A percentile compares a stretch with the other conserved stretches of the same genome.
Conservation (phyloP, 1,284 basidiomycete species). For the Heliocybe sulcata region DNA sequence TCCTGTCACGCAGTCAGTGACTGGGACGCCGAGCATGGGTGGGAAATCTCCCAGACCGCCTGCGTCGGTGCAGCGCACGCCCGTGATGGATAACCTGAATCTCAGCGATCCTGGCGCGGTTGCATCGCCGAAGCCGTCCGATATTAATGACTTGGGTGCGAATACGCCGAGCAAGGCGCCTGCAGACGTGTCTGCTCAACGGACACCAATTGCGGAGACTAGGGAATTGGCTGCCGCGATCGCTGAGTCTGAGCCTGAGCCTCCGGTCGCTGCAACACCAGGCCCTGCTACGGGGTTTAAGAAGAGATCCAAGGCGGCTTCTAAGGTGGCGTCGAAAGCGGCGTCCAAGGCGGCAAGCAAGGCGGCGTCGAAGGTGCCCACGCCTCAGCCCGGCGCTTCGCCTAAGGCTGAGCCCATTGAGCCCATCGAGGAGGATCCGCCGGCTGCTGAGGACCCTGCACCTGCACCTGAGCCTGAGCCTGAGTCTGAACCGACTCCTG, state of each 20-base stretch:
- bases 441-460: no score
- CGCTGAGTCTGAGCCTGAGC: not conserved
- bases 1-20: not conserved
- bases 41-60: not conserved
- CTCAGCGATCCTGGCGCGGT: not conserved
- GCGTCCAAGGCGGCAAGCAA: not conserved
- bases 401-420: not conserved
- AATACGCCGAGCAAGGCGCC: not conserved
- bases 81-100: not conserved
- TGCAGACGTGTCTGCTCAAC: not conserved
- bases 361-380: slow-evolving; percentile 5
- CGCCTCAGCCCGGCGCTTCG: not conserved
- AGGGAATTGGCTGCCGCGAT: not conserved
- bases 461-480: no score
- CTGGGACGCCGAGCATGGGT: not conserved
- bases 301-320: not conserved
- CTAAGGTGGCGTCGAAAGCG: not conserved
- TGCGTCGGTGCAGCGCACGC: not conserved
- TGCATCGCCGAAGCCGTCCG: not conserved
- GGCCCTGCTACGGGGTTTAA: not conserved
- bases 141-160: not conserved
- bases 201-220: not conserved
- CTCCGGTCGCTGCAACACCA: not conserved
- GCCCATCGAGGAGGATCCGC: no score
- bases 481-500: no score